Evolutionary conservation across 345 rosid species (phyloP).

Genomic region (Eutrema japonicum): DNA sequence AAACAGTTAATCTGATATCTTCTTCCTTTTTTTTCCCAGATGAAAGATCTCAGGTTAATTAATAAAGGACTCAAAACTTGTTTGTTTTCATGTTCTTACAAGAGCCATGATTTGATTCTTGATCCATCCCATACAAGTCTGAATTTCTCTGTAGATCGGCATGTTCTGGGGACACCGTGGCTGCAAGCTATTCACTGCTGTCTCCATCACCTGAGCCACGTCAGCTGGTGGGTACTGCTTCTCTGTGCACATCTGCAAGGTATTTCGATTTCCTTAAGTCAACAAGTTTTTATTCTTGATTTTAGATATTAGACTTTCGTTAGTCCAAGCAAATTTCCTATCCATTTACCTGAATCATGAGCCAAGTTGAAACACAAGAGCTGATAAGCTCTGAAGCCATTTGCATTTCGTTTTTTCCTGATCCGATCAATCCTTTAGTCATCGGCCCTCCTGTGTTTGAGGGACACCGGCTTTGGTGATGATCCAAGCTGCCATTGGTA

Average conservation of each 20-base stretch:
- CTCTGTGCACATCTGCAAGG: slow-evolving; percentile 64
- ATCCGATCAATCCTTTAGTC: slow-evolving; percentile 30
- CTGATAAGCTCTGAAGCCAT: slow-evolving; percentile 75
- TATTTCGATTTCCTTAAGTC: neutral
- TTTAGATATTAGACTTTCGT: neutral
- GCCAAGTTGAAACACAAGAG: slow-evolving; percentile 81
- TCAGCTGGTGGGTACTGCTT: slow-evolving; percentile 81
- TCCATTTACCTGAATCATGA: slow-evolving; percentile 77
- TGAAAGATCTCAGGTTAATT: slow-evolving; percentile 13
- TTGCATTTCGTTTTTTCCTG: slow-evolving; percentile 47
- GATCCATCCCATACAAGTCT: slow-evolving; percentile 89
- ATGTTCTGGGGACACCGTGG: slow-evolving; percentile 82
- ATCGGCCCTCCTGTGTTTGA: slow-evolving; percentile 44
- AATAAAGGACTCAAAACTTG: neutral
- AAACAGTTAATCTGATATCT: neutral
- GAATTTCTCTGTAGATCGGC: slow-evolving; percentile 79
- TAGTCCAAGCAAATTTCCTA: neutral
- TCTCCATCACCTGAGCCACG: slow-evolving; percentile 88
- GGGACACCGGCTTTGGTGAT: slow-evolving; percentile 19
- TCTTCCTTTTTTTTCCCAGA: too few relatives aligned
- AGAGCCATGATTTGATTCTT: slow-evolving; percentile 86
- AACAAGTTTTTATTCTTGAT: neutral
- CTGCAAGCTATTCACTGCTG: slow-evolving; percentile 72
- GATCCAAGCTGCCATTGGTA: slow-evolving; percentile 38
- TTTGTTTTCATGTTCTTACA: slow-evolving; percentile 52